Base-by-base conservation (phyloP, 179 eudicot genomes). In the Heliamphora pulchella region DNA sequence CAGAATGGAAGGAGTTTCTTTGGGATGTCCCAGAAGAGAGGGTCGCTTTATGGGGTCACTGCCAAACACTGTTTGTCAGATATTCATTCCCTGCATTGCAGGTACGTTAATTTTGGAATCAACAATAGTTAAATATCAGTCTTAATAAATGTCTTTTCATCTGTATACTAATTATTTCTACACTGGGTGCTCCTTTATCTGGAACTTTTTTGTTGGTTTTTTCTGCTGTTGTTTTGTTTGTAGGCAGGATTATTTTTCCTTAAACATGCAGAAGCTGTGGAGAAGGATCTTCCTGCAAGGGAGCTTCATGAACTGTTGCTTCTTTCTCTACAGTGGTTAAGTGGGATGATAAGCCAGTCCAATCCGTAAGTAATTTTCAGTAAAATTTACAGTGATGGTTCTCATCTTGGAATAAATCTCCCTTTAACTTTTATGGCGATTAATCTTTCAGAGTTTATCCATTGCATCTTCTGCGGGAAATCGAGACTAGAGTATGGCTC, bases 1-100 rank as follows among this genome's bases (percentile, higher is more conserved):
- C 90, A 50, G 98, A 95, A 80, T 95, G 98, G 98, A 95, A 94
- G 86, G 98, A 95, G 81, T 95, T 93, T 82, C 96, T 95, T 70
- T 95, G 98, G 98, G 98, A 95, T 89, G 98, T 93, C 54, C 89
- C 94, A 20, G 98, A 93, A 87, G 98, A 95, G 90, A 87, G 98
- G 79, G 90, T 85, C 81, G 97, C 98, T 86, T 85, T 95, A 83
- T 95, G 98, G 98, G 93, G 91, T 79, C 98, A 95, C 84, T 95
- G 98, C 83, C 98, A 95, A 84, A 89, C 89, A 80, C 89, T 95
- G 68, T 95, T 95, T 83, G 82, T 89, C 62, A 86, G 92, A 90
- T 83, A 92, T 87, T 86, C 97, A 50, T 95, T 92, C 85, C 98
- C 98, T 80, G 89, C 96, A 73, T 81, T 92, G 78, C 97, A 93